Evolutionary conservation across 2,329 filamentous ascomycete genomes (phyloP), one percentile per base, ranked within the genome.

Genomic region (Arthrobotrys sinensis): DNA sequence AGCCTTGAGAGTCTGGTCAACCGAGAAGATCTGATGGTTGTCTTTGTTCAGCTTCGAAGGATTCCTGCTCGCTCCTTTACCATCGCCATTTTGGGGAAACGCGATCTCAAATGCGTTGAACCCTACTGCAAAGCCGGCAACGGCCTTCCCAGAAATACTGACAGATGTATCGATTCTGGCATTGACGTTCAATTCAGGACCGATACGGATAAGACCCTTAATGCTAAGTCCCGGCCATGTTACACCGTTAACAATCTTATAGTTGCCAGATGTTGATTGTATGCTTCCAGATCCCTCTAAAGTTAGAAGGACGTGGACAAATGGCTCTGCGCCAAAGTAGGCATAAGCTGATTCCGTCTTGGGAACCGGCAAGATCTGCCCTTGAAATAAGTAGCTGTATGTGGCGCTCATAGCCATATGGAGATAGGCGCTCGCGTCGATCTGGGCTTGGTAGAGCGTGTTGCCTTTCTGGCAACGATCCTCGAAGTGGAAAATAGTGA

Each of bases 401-500:
- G 50, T 57, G 3, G 66, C 66, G n/a, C 53, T 60, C 52, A 69
- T 57, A 7, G 52, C 66, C 53, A 69, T 69, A 24, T 69, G 50
- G n/a, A 69, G 50, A n/a, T 69, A 69, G 10, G 66, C 66, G 24
- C 53, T 62, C 11, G 53, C 52, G 28, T 69, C 66, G 8, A 69
- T 60, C 24, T 62, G 6, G 14, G 66, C 66, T 45, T 69, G 6
- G 11, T 60, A 69, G 0, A 60, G 38, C 1, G 66, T 69, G 50
- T 60, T 69, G 2, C 66, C 66, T 40, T 69, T 69, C 28, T 69
- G 45, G 12, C 66, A 69, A 21, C 66, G 50, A 40, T 69, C 66
- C 19, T 69, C 66, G 46, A 69, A 69, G 12, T 69, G 50, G 24
- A 69, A 69, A 16, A 69, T 57, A 4, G n/a, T 69, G 24, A 69